Evolutionary conservation across 2,329 filamentous ascomycete species (phyloP).

Genomic region (Claviceps sorghi): DNA sequence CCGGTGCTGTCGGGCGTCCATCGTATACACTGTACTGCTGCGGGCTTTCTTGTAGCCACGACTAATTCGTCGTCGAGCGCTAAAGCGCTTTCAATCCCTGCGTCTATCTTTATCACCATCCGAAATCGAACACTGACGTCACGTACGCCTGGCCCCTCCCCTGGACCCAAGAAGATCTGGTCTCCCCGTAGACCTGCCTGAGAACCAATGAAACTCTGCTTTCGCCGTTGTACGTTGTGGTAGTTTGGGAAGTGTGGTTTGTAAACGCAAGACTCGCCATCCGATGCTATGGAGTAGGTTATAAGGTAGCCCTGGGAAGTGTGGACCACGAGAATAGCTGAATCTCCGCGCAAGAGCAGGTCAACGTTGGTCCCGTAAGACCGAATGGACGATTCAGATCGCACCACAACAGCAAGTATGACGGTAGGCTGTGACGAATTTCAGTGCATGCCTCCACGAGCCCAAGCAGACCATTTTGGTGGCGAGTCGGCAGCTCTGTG

Average conservation of each 20-base stretch:
- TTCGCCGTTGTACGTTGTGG: conserved; percentile 46
- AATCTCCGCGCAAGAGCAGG: conserved; percentile 78
- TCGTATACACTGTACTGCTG: conserved; percentile 90
- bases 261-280: conserved; percentile 71
- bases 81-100: conserved; percentile 75
- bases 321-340: conserved; percentile 80
- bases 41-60: conserved; percentile 79
- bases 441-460: not conserved
- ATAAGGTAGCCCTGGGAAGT: conserved; percentile 79
- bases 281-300: conserved; percentile 81
- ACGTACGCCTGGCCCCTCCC: conserved; percentile 66
- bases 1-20: conserved; percentile 77
- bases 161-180: conserved; percentile 56
- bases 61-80: conserved; percentile 87
- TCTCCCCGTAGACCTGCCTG: conserved; percentile 40
- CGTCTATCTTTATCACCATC: conserved; percentile 97
- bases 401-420: conserved; percentile 69
- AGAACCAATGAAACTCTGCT: conserved; percentile 46
- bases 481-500: not conserved
- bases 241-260: conserved; percentile 63
- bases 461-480: not conserved
- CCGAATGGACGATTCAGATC: conserved; percentile 63
- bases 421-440: conserved; percentile 59
- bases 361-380: conserved; percentile 77
- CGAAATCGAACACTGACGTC: conserved; percentile 87